Evolutionary conservation across 139 green algal species (phyloP), one percentile per base, ranked within the genome.

Genomic region (Parachlorella kessleri): DNA sequence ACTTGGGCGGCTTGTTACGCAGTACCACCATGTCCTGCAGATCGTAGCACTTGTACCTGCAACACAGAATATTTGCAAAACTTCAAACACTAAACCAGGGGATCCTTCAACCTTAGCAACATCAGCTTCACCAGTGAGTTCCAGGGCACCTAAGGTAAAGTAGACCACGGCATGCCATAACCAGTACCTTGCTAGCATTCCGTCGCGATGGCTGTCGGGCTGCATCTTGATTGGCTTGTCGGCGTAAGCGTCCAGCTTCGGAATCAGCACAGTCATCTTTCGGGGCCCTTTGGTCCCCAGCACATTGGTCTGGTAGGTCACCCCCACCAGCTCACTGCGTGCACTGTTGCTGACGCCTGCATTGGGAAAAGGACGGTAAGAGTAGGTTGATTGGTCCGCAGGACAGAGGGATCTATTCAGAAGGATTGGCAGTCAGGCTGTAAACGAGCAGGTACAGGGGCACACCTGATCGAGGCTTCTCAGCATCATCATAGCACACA

Each of bases 221-320:
- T 30, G 7, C 26, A 64, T 10, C 4, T 5, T 36, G n/a, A 64
- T 35, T 3, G 76, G 67, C 14, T 35, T 39, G 8, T 55, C 21
- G 21, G 65, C 53, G 14, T 24, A 23, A 2, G 37, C 7, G 18
- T 64, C 76, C 67, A 76, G 75, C 75, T 80, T 83, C 64, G 78
- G 65, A 3, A 83, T 39, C 23, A 84, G 72, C 9, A 28, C 79
- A 21, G 67, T 79, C 74, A 78, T 75, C 63, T 95, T 97, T 7
- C 96, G 84, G 0, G 96, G 96, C 2, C 96, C 96, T 54, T 90
- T 87, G 8, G 93, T 97, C n/a, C 96, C 96, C 71, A 99, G 78
- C 48, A 98, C 86, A 79, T 99, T 99, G 83, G 92, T 89, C 78
- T 96, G 83, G 84, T 98, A 99, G 14, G 85, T 76, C 32, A 98